Evolutionary conservation across 495 filamentous ascomycete species (phyloP).

Genomic region (Penicillium pancosmium): DNA sequence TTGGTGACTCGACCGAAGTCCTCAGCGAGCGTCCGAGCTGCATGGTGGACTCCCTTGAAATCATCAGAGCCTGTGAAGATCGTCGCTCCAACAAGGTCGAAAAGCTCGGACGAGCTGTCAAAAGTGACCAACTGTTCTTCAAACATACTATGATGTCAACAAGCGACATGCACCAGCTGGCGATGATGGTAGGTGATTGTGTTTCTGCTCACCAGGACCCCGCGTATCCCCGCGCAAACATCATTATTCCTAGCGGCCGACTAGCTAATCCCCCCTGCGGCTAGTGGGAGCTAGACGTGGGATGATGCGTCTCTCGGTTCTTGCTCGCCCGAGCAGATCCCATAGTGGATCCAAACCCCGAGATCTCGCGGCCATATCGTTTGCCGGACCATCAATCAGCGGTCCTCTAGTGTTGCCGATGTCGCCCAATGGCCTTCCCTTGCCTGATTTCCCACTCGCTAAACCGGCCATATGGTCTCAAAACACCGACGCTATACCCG

Average conservation of each 20-base stretch:
- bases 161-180: not conserved
- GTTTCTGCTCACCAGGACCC: not conserved
- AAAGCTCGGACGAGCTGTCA: not conserved
- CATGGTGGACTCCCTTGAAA: slow-evolving; percentile 69
- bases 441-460: not conserved
- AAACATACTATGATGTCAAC: slow-evolving; percentile 8
- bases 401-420: not conserved
- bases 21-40: slow-evolving; percentile 63
- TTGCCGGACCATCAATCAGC: slow-evolving; percentile 14
- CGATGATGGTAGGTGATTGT: not conserved
- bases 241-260: not conserved
- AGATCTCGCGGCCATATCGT: slow-evolving; percentile 12
- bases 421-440: not conserved
- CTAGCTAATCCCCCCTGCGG: not conserved
- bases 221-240: not conserved
- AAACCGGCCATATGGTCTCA: not conserved
- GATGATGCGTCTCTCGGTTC: slow-evolving; percentile 13
- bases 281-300: not conserved
- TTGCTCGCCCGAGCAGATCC: slow-evolving; percentile 13
- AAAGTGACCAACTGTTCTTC: slow-evolving; percentile 23
- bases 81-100: slow-evolving; percentile 16
- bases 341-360: slow-evolving; percentile 9
- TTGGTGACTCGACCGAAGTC: slow-evolving; percentile 75
- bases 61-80: slow-evolving; percentile 45
- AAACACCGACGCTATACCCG: not conserved